Percentiles rank a stretch among this genome's conserved stretches.
Evolutionary conservation across 2,329 filamentous ascomycete genomes (phyloP).

Genomic region (Trichoderma cornu-damae): DNA sequence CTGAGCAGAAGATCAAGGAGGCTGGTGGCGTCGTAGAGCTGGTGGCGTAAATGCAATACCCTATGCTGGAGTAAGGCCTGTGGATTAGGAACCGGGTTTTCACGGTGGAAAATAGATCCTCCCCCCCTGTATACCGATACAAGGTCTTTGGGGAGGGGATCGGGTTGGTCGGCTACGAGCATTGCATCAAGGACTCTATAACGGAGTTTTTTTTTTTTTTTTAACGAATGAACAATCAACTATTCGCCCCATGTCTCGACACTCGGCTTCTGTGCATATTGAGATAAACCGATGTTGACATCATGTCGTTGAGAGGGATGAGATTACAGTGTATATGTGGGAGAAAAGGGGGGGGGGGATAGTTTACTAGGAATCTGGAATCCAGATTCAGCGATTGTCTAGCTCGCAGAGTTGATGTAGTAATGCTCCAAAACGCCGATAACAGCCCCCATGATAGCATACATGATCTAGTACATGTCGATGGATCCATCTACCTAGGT

Average conservation of each 20-base stretch:
- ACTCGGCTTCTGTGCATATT: slow-evolving; percentile 4
- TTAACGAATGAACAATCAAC: slow-evolving; percentile 39
- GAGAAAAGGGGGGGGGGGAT: neutral
- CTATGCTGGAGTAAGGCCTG: slow-evolving; percentile 30
- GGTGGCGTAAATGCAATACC: slow-evolving; percentile 60
- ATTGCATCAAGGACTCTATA: slow-evolving; percentile 41
- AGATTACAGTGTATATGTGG: neutral
- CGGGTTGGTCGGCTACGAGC: slow-evolving; percentile 38
- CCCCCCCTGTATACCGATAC: slow-evolving; percentile 18
- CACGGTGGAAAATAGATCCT: slow-evolving; percentile 22
- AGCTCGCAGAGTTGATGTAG: slow-evolving; percentile 10
- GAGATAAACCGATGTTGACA: neutral
- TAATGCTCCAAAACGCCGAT: slow-evolving; percentile 19
- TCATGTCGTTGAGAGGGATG: neutral
- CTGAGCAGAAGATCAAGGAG: slow-evolving; percentile 98
- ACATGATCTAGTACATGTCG: slow-evolving; percentile 7
- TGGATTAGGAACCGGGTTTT: slow-evolving; percentile 30
- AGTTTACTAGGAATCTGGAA: neutral
- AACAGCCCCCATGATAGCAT: slow-evolving; percentile 1
- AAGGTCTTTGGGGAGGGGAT: slow-evolving; percentile 23
- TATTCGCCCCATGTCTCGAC: slow-evolving; percentile 32
- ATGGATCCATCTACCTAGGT: neutral
- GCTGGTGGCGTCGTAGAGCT: slow-evolving; percentile 94
- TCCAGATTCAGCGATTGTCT: slow-evolving; percentile 3
- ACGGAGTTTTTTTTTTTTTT: slow-evolving; percentile 35